phyloP scores from a whole-genome alignment of 345 rosid species.

The Alliaria petiolata region DNA sequence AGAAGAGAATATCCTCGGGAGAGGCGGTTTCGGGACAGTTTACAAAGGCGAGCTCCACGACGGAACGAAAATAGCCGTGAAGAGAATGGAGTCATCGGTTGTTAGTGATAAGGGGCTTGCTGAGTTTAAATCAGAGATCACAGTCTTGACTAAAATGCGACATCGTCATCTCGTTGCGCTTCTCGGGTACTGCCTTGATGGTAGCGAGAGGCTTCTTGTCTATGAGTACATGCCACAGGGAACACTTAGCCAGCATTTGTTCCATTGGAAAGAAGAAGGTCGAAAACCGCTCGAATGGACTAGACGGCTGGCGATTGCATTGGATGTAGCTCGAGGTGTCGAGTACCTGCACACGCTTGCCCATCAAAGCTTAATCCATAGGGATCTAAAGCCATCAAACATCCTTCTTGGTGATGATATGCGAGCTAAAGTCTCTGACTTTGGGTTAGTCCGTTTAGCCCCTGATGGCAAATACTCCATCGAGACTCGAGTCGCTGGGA shows the following conservation, averaged over 20 bases:
- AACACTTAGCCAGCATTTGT: constrained; percentile 48
- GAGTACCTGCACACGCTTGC: constrained; percentile 61
- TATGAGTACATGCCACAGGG: constrained; percentile 67
- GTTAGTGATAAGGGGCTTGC: constrained; percentile 54
- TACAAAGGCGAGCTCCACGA: constrained; percentile 83
- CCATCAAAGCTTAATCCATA: constrained; percentile 56
- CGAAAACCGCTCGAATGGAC: constrained; percentile 53
- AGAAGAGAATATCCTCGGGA: constrained; percentile 66
- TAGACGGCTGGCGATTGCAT: constrained; percentile 50
- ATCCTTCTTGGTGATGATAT: constrained; percentile 60
- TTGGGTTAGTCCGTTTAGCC: constrained; percentile 56
- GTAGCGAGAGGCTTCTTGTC: constrained; percentile 77
- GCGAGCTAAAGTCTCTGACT: constrained; percentile 63
- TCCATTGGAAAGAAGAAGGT: constrained; percentile 48
- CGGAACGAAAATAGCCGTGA: constrained; percentile 86
- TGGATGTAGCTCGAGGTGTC: constrained; percentile 58
- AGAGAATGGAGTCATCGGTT: constrained; percentile 77
- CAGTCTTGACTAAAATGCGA: constrained; percentile 76
- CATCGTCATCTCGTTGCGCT: constrained; percentile 83
- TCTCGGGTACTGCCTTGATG: constrained; percentile 83
- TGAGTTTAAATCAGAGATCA: constrained; percentile 80
- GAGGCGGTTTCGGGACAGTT: constrained; percentile 87
- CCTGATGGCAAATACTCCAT: constrained; percentile 50
- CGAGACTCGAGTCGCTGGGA: constrained; percentile 55
- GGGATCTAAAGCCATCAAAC: constrained; percentile 62